Evolutionary conservation across 2,329 filamentous ascomycete species (phyloP).

Genomic region (Cladophialophora bantiana): DNA sequence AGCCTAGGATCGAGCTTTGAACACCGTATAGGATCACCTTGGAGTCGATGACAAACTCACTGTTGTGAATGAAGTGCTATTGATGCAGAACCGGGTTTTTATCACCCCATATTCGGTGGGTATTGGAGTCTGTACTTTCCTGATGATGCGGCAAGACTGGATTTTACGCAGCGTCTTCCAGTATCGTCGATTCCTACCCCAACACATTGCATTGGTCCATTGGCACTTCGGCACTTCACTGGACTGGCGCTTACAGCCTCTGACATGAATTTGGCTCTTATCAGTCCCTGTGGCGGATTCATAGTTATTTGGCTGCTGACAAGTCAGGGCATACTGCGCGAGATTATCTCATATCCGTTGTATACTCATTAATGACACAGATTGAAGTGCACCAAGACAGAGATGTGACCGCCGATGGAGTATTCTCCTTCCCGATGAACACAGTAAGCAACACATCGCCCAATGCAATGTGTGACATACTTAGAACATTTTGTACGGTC

Average conservation of each 20-base stretch:
- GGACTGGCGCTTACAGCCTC: neutral
- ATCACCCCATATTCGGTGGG: conserved; percentile 1
- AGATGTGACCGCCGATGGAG: conserved; percentile 10
- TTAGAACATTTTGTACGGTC: conserved; percentile 1
- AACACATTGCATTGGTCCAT: conserved; percentile 15
- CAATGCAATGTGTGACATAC: conserved; percentile 6
- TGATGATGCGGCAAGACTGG: neutral
- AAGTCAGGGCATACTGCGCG: conserved; percentile 8
- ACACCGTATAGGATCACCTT: conserved; percentile 45
- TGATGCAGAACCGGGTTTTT: conserved; percentile 18
- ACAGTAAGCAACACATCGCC: conserved; percentile 6
- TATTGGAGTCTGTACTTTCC: conserved; percentile 23
- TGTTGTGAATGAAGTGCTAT: conserved; percentile 18
- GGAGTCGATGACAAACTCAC: conserved; percentile 5
- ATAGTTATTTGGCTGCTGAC: neutral
- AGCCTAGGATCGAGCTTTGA: conserved; percentile 45
- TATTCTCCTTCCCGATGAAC: conserved; percentile 4
- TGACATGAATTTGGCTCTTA: conserved; percentile 14
- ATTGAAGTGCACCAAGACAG: neutral
- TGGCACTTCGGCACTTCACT: conserved; percentile 16
- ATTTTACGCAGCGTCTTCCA: neutral
- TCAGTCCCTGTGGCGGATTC: conserved; percentile 8
- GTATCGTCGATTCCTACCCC: neutral
- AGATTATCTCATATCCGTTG: conserved; percentile 22
- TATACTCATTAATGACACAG: conserved; percentile 12